These are phyloP conservation scores for Coemansia furcata DNA, from an alignment of 192 early-diverging fungal species.

Conservation along the genomic window DNA sequence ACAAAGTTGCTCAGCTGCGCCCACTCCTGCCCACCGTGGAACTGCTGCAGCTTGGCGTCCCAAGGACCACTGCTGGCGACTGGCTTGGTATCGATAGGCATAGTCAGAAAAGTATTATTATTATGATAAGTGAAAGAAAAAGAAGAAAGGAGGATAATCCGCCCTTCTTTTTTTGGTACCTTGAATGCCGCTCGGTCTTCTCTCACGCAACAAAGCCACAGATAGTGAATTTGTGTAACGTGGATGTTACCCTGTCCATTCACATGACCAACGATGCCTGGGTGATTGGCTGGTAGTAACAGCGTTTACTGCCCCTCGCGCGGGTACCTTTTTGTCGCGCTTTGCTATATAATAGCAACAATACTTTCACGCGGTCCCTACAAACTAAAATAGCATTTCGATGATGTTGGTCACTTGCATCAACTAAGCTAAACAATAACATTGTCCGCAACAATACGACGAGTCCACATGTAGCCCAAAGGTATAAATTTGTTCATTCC, in stretches of 20 bases:
- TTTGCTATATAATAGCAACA: neutral
- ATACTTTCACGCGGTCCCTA: neutral
- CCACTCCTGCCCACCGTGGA: conserved; percentile 87
- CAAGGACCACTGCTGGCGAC: conserved; percentile 52
- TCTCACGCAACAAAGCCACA: neutral
- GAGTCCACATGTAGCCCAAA: neutral
- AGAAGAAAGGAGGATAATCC: neutral
- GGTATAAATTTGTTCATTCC: neutral
- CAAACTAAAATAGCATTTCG: neutral
- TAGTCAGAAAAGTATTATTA: neutral
- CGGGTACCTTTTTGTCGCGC: neutral
- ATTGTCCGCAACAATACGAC: neutral
- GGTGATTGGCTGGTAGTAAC: neutral
- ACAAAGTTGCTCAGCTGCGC: conserved; percentile 80
- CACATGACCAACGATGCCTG: neutral
- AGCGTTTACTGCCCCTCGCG: neutral
- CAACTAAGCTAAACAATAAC: neutral
- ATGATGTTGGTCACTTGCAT: neutral
- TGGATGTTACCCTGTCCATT: conserved; percentile 5
- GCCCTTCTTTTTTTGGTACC: neutral
- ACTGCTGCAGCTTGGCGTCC: conserved; percentile 88
- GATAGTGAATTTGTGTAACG: neutral
- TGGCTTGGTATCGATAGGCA: conserved; percentile 6
- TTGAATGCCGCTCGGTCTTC: neutral
- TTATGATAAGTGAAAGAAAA: neutral